These are phyloP conservation scores for Pseudoneurospora amorphoporcata DNA, from an alignment of 495 filamentous ascomycete genomes.

Conservation along the genomic window DNA sequence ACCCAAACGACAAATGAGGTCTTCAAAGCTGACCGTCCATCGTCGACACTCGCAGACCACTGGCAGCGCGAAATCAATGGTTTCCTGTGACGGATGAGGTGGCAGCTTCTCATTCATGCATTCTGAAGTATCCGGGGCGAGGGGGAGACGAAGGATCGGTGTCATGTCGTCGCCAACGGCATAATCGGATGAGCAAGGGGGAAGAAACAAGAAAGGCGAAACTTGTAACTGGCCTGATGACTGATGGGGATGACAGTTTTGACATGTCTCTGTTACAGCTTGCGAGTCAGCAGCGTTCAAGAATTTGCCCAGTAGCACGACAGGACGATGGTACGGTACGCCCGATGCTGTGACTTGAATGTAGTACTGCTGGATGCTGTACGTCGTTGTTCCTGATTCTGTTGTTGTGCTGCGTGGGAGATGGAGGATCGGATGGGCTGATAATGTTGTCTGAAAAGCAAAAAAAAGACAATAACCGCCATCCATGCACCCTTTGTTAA, in stretches of 20 bases:
- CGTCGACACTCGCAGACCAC: background rate
- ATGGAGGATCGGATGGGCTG: background rate
- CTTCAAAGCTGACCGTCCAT: background rate
- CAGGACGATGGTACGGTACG: background rate
- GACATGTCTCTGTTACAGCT: background rate
- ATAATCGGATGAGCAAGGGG: background rate
- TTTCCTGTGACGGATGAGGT: background rate
- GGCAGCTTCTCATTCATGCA: background rate
- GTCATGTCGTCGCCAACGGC: background rate
- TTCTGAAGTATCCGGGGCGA: background rate
- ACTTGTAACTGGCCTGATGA: background rate
- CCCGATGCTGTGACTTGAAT: background rate
- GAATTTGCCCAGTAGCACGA: background rate
- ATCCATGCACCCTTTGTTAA: background rate
- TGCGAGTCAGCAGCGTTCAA: background rate
- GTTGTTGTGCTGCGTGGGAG: background rate
- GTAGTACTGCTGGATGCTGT: background rate
- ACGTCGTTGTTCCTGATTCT: background rate
- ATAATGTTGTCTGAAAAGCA: background rate
- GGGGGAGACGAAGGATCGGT: background rate
- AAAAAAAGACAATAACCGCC: background rate
- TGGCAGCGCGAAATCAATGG: background rate
- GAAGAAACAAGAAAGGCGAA: background rate
- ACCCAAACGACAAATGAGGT: background rate
- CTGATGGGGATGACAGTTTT: background rate